Base-by-base conservation (phyloP, 306 rosid species). In the Sicyos edulis region DNA sequence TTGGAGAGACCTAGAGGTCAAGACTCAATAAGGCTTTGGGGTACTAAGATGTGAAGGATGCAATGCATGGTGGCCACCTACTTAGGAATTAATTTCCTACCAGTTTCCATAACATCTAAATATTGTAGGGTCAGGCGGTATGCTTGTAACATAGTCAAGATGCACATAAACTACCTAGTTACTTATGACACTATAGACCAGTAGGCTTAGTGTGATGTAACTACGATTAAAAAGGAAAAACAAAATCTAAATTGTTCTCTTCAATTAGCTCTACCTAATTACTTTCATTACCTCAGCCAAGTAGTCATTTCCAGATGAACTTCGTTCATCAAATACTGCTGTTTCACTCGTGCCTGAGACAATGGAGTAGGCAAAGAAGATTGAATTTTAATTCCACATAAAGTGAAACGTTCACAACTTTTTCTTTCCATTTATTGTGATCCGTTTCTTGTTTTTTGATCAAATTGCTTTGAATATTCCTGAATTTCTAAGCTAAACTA, bases 291-390 rank as follows among this genome's bases (percentile, higher is more conserved):
- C 98, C 98, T 93, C 95, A 21, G 98, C 85, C 78, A 93, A 88
- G 81, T 93, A 93, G 79, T 93, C 98, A 49, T 86, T 88, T 78
- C 98, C 97, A 7, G 98, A 85, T 20, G 95, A 90, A 80, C 98
- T 93, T 62, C 80, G 78, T 74, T 93, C 98, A 66, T 93, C 95
- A 79, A 90, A 93, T 58, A 77, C 73, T 74, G 80, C 77, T 44
- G 92, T 87, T 81, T 93, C 97, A 70, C 92, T 90, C 67, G 83
- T 77, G 40, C 98, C 98, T 93, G 85, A 74, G 71, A 55, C 14
- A 45, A 42, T 42, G 2, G 29, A 73, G 52, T 42, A 72, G 45
- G 20, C 69, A 54, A 77, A 72, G 16, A 16, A 14, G 70, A 37
- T 16, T 37, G 51, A 37, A 63, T 22, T 59, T 59, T 22, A 29